phyloP scores from a whole-genome alignment of 305 asterid species.

The Solanum hybrid region DNA sequence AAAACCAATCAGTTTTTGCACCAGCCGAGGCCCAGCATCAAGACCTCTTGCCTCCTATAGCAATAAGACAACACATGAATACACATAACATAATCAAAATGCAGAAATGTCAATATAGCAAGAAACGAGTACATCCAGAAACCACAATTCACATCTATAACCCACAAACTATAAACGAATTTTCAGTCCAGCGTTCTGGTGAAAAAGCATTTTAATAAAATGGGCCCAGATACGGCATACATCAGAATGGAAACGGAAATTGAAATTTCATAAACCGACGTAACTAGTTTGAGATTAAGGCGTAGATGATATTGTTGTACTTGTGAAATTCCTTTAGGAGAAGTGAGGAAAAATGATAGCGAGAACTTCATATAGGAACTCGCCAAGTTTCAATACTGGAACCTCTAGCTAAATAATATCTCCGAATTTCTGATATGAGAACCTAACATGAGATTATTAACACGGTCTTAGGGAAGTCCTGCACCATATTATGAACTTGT shows the following conservation, averaged over 20 bases:
- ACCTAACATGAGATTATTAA: not conserved
- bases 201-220: not conserved
- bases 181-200: not conserved
- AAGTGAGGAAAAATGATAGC: not conserved
- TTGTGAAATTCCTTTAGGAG: not conserved
- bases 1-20: conserved; percentile 65
- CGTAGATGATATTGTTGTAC: not conserved
- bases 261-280: not conserved
- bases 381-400: not conserved
- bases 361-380: not conserved
- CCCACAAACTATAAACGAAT: not conserved
- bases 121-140: too few species aligned
- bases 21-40: conserved; percentile 96
- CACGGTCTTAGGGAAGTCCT: not conserved
- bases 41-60: conserved; percentile 95
- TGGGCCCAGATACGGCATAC: not conserved
- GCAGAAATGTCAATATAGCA: too few species aligned
- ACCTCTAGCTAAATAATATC: not conserved
- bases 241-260: not conserved
- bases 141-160: too few species aligned
- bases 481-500: not conserved
- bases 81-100: too few species aligned
- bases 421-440: not conserved
- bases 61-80: not conserved
- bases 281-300: not conserved